Base-by-base conservation (phyloP, 495 filamentous ascomycete species). In the Penicillium riverlandense region DNA sequence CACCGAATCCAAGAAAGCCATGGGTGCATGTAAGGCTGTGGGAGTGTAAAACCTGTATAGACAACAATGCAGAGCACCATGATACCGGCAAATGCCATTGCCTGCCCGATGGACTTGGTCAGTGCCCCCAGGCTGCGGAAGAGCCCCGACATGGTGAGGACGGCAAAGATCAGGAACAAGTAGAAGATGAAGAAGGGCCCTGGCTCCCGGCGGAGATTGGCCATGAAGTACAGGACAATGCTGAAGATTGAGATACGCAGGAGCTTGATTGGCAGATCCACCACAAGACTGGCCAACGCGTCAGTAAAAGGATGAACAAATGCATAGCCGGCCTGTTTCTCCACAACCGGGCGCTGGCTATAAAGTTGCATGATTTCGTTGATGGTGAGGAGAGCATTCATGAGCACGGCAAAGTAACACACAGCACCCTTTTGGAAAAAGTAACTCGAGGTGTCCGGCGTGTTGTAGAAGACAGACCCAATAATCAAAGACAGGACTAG, bases 341-440 rank as follows among this genome's bases (percentile, higher is more conserved):
- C 74, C 6, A 84, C 73, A 36, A 84, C 76, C 1, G 78, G 74
- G 4, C 78, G 69, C 51, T 81, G 75, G 1, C 55, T 62, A 45
- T 79, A 81, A 5, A 78, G 62, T 16, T 45, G 66, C 33, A 76
- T 72, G 56, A 84, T 80, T 52, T 86, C 80, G 1, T 70, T 59
- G 6, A 76, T 53, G 0, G 58, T 62, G 29, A 59, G 67, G 10
- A 78, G 55, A 5, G 71, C 67, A 41, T 76, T 77, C 45, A 76
- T 57, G 1, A 96, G 74, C 48, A 91, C 80, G 32, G 87, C 84
- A 55, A 95, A 95, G 75, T 94, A 96, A 22, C 95, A 67, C 1
- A 92, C 71, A 42, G 84, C 85, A 16, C 85, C 88, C 35, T 57
- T 59, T 41, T 63, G 60, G 41, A 61, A 63, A 36, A 63, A 66